phyloP scores from a whole-genome alignment of 306 rosid genomes.

The Pyrus pyrifolia region DNA sequence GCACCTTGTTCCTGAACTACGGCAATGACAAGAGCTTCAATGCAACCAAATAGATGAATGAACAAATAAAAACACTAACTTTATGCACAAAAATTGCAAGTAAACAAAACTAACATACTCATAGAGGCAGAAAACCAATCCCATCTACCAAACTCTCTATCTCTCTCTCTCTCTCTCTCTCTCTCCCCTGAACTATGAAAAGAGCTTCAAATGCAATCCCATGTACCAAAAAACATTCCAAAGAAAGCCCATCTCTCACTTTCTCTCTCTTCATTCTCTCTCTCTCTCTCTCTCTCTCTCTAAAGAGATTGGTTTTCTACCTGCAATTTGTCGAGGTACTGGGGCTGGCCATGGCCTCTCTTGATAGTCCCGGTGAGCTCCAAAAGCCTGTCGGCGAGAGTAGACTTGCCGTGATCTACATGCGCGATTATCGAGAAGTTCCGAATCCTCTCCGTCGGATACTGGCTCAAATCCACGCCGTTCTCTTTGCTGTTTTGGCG shows the following conservation, averaged over 20 bases:
- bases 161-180: too few species aligned
- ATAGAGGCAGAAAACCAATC: too few species aligned
- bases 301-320: slow-evolving; percentile 17
- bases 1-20: not conserved
- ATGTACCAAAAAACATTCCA: not conserved
- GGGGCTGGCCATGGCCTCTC: slow-evolving; percentile 91
- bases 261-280: not conserved
- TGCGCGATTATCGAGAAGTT: slow-evolving; percentile 81
- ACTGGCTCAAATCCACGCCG: slow-evolving; percentile 52
- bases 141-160: too few species aligned
- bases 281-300: not conserved
- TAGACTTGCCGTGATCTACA: slow-evolving; percentile 80
- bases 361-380: slow-evolving; percentile 95
- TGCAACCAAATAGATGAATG: not conserved
- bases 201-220: not conserved
- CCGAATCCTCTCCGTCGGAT: slow-evolving; percentile 63
- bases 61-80: not conserved
- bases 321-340: slow-evolving; percentile 83
- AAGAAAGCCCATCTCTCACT: not conserved
- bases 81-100: not conserved
- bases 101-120: too few species aligned
- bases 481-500: slow-evolving; percentile 43
- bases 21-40: not conserved
- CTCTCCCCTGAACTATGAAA: not conserved
- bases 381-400: slow-evolving; percentile 75